Conservation (phyloP, 495 filamentous ascomycete species). For the Tuber magnatum region DNA sequence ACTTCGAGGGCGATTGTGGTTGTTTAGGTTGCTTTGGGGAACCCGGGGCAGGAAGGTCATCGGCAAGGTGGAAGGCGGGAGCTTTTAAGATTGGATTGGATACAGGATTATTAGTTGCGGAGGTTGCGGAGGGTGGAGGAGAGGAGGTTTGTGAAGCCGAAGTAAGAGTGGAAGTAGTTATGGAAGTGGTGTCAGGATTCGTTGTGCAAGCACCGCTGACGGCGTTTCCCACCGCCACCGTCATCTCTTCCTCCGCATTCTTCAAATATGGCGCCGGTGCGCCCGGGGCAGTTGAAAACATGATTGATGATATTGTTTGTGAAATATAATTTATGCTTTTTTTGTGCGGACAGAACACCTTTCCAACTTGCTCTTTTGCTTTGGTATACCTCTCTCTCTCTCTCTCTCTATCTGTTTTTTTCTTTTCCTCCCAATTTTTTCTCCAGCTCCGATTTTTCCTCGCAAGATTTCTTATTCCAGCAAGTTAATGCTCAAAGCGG, state of each 20-base stretch:
- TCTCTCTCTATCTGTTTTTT: not conserved
- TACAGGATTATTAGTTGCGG: slow-evolving; percentile 11
- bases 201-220: slow-evolving; percentile 2
- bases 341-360: not conserved
- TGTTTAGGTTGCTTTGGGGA: slow-evolving; percentile 9
- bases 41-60: slow-evolving; percentile 12
- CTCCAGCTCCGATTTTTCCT: not conserved
- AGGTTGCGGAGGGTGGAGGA: not conserved
- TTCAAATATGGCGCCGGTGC: not conserved
- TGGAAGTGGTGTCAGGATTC: not conserved
- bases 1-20: not conserved
- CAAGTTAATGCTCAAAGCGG: not conserved
- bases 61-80: slow-evolving; percentile 23
- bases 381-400: not conserved
- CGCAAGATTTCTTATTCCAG: not conserved
- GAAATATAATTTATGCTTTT: not conserved
- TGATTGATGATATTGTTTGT: not conserved
- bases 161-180: not conserved
- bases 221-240: not conserved
- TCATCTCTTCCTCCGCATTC: not conserved
- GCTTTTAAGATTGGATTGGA: slow-evolving; percentile 11
- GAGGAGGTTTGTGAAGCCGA: not conserved
- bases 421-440: not conserved
- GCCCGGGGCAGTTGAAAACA: not conserved
- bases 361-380: not conserved